A percentile compares a stretch with the other conserved stretches of the same genome.
These are phyloP conservation scores for Magnolia officinalis DNA, from an alignment of 164 flowering plant species.

Conservation along the genomic window DNA sequence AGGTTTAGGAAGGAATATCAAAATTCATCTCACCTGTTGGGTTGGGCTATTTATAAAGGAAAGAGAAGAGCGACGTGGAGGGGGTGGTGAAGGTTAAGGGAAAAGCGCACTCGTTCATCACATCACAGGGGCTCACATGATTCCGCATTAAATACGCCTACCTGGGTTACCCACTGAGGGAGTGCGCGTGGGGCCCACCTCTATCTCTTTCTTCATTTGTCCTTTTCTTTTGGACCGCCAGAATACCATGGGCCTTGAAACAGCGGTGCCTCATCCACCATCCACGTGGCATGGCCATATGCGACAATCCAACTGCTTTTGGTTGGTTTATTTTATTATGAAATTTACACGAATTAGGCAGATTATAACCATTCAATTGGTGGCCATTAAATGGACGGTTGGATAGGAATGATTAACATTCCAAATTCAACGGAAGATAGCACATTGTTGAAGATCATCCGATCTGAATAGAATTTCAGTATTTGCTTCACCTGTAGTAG, in stretches of 20 bases:
- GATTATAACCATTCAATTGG: not conserved
- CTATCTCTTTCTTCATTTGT: not conserved
- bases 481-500: too few species aligned
- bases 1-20: not conserved
- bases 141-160: slow-evolving; percentile 9
- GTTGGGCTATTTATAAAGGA: slow-evolving; percentile 6
- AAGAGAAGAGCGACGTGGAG: slow-evolving; percentile 4
- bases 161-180: slow-evolving; percentile 7
- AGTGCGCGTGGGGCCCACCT: slow-evolving; percentile 11
- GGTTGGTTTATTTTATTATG: not conserved
- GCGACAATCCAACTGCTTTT: not conserved
- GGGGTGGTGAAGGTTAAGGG: not conserved
- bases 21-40: not conserved
- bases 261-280: not conserved
- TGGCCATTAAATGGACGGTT: not conserved
- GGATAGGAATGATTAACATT: not conserved
- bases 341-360: too few species aligned
- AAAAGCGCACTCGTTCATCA: not conserved
- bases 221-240: not conserved
- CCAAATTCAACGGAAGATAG: too few species aligned
- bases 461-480: too few species aligned
- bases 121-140: slow-evolving; percentile 6
- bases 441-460: too few species aligned
- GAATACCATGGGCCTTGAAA: not conserved
- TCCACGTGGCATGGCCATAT: not conserved